Conservation (phyloP, 257 asterid species). For the Gentiana straminea region DNA sequence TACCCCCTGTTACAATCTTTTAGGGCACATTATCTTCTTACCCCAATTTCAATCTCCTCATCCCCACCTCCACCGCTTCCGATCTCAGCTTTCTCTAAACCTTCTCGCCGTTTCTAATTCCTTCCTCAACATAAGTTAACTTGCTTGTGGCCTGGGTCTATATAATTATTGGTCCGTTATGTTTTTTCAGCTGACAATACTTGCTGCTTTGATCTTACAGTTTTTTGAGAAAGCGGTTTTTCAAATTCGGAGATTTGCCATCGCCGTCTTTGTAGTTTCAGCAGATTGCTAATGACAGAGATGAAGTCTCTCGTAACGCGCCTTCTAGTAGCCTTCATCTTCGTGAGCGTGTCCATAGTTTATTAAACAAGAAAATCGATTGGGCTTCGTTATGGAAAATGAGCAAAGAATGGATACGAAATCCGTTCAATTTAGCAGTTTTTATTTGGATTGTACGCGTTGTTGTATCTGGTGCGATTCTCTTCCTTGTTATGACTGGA, state of each 20-base stretch:
- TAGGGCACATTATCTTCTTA: no score
- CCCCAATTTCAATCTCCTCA: no score
- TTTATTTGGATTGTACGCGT: slow-evolving; percentile 53
- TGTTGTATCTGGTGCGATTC: slow-evolving; percentile 79
- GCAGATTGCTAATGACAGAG: slow-evolving; percentile 51
- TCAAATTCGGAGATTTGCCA: slow-evolving; percentile 41
- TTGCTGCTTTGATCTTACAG: no score
- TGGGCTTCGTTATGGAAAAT: slow-evolving; percentile 39
- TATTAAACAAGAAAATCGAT: slow-evolving; percentile 51
- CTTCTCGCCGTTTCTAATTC: no score
- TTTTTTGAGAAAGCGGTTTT: slow-evolving; percentile 24
- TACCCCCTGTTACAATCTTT: no score
- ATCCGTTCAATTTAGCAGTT: slow-evolving; percentile 69
- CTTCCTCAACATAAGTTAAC: no score
- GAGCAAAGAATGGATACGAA: slow-evolving; percentile 62
- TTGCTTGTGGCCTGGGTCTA: no score
- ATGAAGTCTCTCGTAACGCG: slow-evolving; percentile 60
- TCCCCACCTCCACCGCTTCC: no score
- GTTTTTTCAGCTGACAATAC: no score
- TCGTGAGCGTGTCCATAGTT: slow-evolving; percentile 48
- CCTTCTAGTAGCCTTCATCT: slow-evolving; percentile 65
- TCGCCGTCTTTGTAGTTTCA: slow-evolving; percentile 63
- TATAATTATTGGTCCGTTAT: no score
- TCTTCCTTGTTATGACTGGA: slow-evolving; percentile 81
- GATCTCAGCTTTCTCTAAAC: no score